A percentile compares a stretch with the other conserved stretches of the same genome.
These are phyloP conservation scores for Backusella westeae DNA, from an alignment of 192 early-diverging fungal species.

Conservation along the genomic window DNA sequence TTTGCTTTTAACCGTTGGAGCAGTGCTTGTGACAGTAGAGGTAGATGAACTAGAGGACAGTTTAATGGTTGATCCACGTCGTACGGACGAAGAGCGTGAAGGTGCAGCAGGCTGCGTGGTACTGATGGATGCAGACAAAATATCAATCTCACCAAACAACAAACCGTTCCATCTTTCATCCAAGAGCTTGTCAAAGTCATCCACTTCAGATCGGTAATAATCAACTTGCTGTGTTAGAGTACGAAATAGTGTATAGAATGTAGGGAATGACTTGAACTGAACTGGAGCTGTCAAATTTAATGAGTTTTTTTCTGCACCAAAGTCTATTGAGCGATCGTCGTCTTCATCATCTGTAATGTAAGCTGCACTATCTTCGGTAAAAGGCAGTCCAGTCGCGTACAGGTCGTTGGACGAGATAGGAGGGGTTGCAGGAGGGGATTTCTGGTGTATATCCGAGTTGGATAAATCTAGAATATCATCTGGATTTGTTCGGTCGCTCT, in stretches of 20 bases:
- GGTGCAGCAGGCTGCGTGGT: not conserved
- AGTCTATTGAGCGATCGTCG: conserved; percentile 42
- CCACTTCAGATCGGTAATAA: conserved; percentile 56
- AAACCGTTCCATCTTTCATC: conserved; percentile 46
- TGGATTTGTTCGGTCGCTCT: conserved; percentile 39
- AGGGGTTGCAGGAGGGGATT: not conserved
- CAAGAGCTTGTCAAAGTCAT: conserved; percentile 58
- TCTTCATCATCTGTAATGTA: conserved; percentile 29
- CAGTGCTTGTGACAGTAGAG: not conserved
- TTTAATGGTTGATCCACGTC: not conserved
- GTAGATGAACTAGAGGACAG: not conserved
- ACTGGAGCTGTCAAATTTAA: conserved; percentile 19
- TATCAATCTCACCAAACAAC: conserved; percentile 11
- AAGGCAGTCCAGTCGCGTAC: not conserved
- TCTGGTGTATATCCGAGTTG: not conserved
- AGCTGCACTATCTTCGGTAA: not conserved
- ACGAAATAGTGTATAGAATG: conserved; percentile 63
- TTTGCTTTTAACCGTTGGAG: not conserved
- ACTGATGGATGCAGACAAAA: not conserved
- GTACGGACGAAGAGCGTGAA: not conserved
- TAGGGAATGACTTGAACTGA: conserved; percentile 54
- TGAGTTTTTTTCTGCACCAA: conserved; percentile 23
- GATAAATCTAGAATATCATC: conserved; percentile 35
- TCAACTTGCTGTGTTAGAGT: conserved; percentile 67
- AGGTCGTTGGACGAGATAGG: not conserved